Evolutionary conservation across 331 rosid genomes (phyloP).

Genomic region (Stylosanthes scabra): DNA sequence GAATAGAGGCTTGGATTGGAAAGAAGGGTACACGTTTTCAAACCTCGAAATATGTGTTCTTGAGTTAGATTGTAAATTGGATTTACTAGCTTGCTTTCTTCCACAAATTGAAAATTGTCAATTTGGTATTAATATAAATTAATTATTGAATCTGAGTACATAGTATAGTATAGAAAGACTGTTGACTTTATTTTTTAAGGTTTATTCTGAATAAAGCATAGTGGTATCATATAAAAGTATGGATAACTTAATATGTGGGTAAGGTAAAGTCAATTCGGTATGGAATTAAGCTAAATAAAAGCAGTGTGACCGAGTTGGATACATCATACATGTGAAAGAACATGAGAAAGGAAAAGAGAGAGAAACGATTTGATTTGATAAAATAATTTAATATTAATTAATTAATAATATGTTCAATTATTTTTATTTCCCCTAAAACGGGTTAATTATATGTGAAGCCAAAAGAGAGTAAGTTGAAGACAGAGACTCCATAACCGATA

Average conservation of each 20-base stretch:
- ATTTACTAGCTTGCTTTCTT: slow-evolving; percentile 7
- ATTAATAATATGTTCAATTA: too few relatives aligned
- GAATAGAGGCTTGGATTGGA: neutral
- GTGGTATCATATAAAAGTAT: neutral
- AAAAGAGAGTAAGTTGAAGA: too few relatives aligned
- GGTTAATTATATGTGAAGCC: too few relatives aligned
- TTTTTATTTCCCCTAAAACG: too few relatives aligned
- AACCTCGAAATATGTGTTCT: slow-evolving; percentile 23
- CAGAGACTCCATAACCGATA: too few relatives aligned
- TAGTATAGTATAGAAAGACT: neutral
- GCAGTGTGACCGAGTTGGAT: neutral
- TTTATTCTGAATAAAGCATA: neutral
- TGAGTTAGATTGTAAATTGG: neutral
- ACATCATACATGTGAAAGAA: neutral
- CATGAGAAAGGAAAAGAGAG: neutral
- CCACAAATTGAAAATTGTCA: slow-evolving; percentile 12
- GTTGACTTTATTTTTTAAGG: neutral
- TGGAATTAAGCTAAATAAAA: too few relatives aligned
- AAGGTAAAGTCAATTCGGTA: neutral
- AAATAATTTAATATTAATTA: neutral
- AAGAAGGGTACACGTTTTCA: slow-evolving; percentile 27
- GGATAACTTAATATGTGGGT: too few relatives aligned
- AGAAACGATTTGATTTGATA: neutral
- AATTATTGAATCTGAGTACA: neutral
- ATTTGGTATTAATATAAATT: neutral